Conservation (phyloP, 2,329 filamentous ascomycete species). For the Camillea tinctor region DNA sequence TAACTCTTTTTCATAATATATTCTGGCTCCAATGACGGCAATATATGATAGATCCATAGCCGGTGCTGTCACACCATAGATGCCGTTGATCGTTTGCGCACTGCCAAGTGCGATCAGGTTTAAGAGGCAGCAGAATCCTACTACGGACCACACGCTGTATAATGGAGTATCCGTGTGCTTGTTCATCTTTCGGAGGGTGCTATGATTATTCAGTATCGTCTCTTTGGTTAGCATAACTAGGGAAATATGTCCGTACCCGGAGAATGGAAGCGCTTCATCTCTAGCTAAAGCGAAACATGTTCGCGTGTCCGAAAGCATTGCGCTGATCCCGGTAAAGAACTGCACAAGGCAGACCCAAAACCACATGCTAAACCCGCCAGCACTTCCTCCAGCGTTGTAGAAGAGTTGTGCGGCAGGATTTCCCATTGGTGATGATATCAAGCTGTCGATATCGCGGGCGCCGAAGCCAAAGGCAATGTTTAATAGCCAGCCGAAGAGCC, state of each 20-base stretch:
- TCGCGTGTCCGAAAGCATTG: slow-evolving; percentile 62
- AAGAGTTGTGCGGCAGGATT: slow-evolving; percentile 60
- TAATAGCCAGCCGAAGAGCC: slow-evolving; percentile 59
- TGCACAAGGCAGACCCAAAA: slow-evolving; percentile 62
- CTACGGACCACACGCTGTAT: slow-evolving; percentile 64
- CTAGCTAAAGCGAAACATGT: slow-evolving; percentile 63
- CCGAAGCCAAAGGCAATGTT: slow-evolving; percentile 65
- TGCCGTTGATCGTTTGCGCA: slow-evolving; percentile 49
- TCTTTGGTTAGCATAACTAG: slow-evolving; percentile 11
- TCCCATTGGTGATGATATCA: slow-evolving; percentile 57
- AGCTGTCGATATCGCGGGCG: slow-evolving; percentile 54
- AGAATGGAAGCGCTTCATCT: slow-evolving; percentile 61
- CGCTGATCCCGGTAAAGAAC: slow-evolving; percentile 63
- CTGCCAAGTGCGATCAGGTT: slow-evolving; percentile 52
- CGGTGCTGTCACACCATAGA: slow-evolving; percentile 52
- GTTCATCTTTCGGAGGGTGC: slow-evolving; percentile 44
- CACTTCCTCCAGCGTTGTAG: slow-evolving; percentile 57
- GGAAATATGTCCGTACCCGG: no score
- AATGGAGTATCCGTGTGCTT: slow-evolving; percentile 55
- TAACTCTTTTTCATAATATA: slow-evolving; percentile 50
- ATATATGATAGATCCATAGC: slow-evolving; percentile 55
- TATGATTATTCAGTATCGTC: background rate
- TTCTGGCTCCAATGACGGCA: slow-evolving; percentile 58
- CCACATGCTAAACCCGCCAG: slow-evolving; percentile 60
- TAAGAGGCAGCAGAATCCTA: slow-evolving; percentile 52